These are phyloP conservation scores for Decorospora gaudefroyi DNA, from an alignment of 2,329 filamentous ascomycete genomes.

Conservation along the genomic window DNA sequence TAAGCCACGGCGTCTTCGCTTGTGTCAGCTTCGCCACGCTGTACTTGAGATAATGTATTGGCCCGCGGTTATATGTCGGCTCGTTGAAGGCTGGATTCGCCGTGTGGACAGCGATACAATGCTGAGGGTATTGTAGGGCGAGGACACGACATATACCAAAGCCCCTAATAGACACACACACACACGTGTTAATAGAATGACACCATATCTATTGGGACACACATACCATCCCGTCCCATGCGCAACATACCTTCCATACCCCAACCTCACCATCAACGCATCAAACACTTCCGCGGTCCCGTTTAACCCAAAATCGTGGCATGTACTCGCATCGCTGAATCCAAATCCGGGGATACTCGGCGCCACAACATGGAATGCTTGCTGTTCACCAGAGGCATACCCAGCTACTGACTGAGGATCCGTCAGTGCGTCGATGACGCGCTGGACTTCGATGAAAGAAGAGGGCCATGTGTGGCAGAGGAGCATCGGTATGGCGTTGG, in stretches of 20 bases:
- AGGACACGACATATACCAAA: conserved; percentile 53
- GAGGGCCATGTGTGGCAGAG: conserved; percentile 69
- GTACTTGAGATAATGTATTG: conserved; percentile 61
- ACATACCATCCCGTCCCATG: conserved; percentile 58
- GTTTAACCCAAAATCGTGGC: conserved; percentile 55
- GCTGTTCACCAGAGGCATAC: conserved; percentile 25
- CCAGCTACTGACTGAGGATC: conserved; percentile 54
- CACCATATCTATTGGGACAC: too few relatives aligned
- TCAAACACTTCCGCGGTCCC: conserved; percentile 62
- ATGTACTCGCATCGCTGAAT: conserved; percentile 66
- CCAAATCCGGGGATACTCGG: conserved; percentile 69
- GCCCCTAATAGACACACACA: conserved; percentile 48
- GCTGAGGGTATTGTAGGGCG: conserved; percentile 53
- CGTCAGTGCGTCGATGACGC: conserved; percentile 60
- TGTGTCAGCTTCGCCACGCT: conserved; percentile 53
- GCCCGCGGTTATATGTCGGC: conserved; percentile 54
- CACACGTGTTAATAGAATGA: background rate
- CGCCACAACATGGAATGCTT: conserved; percentile 67
- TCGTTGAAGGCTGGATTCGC: conserved; percentile 60
- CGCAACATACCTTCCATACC: conserved; percentile 63
- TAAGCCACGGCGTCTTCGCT: conserved; percentile 50
- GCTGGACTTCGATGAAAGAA: conserved; percentile 63
- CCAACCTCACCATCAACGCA: conserved; percentile 63
- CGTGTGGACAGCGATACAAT: conserved; percentile 65
- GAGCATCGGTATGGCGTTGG: conserved; percentile 64